Evolutionary conservation across 805 yeast species (phyloP), one percentile per base, ranked within the genome.

Genomic region (Nakazawaea anatomiae): DNA sequence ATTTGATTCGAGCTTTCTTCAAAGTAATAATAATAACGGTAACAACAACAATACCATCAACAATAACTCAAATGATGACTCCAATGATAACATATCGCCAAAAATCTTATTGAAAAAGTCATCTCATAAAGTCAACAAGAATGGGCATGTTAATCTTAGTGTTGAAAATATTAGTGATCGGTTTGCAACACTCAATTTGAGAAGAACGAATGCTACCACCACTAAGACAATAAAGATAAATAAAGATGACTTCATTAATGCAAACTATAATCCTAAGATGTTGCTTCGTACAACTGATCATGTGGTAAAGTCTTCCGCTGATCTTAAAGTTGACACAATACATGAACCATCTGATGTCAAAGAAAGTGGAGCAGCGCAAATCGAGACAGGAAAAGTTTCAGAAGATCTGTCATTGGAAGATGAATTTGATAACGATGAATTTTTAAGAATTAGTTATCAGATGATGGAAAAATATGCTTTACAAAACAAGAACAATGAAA

Each of bases 401-500:
- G 34, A 39, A 6, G 25, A 29, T 5, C 11, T 12, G 28, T 14
- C 28, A 32, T 25, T 7, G 31, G 27, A 44, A 11, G 41, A 46
- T n/a, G 44, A 28, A 9, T 12, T 27, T 10, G 49, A 14, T 11
- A 32, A 38, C 9, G 47, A 44, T 4, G 42, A 44, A 9, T 44
- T 36, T 44, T 39, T 48, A 55, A 60, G 14, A 5, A 55, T 25
- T 3, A 62, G 64, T 44, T 58, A 58, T 30, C 14, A 44, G 1
- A 28, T 64, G 6, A 61, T 68, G n/a, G 60, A 61, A 46, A 47
- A 56, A 6, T 52, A 64, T 34, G 18, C 64, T 18, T 29, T 49
- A 0, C 18, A 50, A 3, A 54, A 58, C n/a, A 66, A 63, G 47
- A 54, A 57, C 25, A 67, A 68, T 50, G 73, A 69, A 53, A 61